Evolutionary conservation across 2,329 filamentous ascomycete species (phyloP).

Genomic region (Bipolaris gigantea): DNA sequence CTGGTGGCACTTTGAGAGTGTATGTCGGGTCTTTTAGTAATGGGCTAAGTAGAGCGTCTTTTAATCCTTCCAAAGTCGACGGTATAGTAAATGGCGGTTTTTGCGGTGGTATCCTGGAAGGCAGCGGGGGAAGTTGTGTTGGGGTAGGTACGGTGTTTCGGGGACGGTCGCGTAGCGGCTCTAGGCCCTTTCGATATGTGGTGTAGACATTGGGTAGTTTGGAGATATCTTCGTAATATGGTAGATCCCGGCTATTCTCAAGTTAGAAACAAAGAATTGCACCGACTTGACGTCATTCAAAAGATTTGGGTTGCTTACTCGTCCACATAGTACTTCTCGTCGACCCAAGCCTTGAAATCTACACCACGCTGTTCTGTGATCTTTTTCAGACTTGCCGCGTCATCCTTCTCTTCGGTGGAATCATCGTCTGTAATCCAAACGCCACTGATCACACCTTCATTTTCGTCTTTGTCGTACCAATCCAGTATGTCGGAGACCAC

Average conservation of each 20-base stretch:
- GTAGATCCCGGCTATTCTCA: constrained; percentile 64
- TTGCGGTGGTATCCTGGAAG: constrained; percentile 62
- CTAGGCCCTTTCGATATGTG: constrained; percentile 70
- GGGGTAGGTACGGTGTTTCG: constrained; percentile 60
- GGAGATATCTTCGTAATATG: constrained; percentile 54
- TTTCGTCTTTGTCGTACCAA: constrained; percentile 36
- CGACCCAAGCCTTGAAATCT: constrained; percentile 66
- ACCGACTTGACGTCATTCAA: background rate
- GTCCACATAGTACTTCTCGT: constrained; percentile 79
- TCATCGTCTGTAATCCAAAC: constrained; percentile 77
- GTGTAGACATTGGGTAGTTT: constrained; percentile 77
- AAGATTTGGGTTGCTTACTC: constrained; percentile 59
- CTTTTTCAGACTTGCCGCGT: constrained; percentile 60
- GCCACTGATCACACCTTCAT: constrained; percentile 56
- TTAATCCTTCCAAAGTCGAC: constrained; percentile 55
- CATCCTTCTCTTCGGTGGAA: constrained; percentile 67
- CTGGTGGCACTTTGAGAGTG: constrained; percentile 56
- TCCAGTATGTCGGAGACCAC: constrained; percentile 62
- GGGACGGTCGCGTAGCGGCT: constrained; percentile 68
- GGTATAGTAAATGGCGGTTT: constrained; percentile 66
- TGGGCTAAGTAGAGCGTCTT: constrained; percentile 60
- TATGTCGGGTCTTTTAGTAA: constrained; percentile 50
- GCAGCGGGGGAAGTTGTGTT: constrained; percentile 60
- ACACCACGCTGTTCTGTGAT: constrained; percentile 58
- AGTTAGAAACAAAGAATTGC: constrained; percentile 9